Conservation (phyloP, 305 asterid species). For the Solanum hybrid region DNA sequence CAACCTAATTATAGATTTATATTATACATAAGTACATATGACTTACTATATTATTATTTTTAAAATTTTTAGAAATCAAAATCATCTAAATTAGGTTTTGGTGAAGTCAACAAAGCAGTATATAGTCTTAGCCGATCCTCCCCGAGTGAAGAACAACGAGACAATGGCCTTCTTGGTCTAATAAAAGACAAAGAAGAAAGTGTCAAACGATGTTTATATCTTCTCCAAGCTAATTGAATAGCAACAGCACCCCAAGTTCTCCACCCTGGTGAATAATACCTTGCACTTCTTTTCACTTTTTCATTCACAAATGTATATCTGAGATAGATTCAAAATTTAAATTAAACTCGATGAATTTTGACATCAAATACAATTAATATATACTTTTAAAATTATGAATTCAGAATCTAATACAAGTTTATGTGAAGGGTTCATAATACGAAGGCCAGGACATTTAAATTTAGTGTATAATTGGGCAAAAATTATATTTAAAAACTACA, state of each 20-base stretch:
- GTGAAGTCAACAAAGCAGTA: conserved; percentile 9
- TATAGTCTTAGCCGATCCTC: conserved; percentile 4
- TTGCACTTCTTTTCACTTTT: conserved; percentile 9
- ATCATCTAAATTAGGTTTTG: conserved; percentile 7
- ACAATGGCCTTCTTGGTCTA: conserved; percentile 7
- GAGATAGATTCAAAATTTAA: neutral
- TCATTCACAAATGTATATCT: conserved; percentile 9
- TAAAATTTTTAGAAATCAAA: neutral
- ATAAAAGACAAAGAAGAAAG: conserved; percentile 3
- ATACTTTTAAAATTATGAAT: neutral
- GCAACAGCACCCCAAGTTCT: conserved; percentile 15
- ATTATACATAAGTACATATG: neutral
- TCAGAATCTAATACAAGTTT: neutral
- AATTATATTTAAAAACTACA: neutral
- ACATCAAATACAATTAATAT: neutral
- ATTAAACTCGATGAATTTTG: neutral
- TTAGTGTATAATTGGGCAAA: neutral
- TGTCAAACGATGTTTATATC: neutral
- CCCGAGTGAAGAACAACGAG: neutral
- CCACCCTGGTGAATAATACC: conserved; percentile 16
- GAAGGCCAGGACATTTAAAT: too few relatives aligned
- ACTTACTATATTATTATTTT: neutral
- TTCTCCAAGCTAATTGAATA: conserved; percentile 12
- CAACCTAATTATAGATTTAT: neutral
- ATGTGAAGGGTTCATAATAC: neutral